Evolutionary conservation across 768 basidiomycete genomes (phyloP), one percentile per base, ranked within the genome.

Genomic region (Lentinula detonsa): DNA sequence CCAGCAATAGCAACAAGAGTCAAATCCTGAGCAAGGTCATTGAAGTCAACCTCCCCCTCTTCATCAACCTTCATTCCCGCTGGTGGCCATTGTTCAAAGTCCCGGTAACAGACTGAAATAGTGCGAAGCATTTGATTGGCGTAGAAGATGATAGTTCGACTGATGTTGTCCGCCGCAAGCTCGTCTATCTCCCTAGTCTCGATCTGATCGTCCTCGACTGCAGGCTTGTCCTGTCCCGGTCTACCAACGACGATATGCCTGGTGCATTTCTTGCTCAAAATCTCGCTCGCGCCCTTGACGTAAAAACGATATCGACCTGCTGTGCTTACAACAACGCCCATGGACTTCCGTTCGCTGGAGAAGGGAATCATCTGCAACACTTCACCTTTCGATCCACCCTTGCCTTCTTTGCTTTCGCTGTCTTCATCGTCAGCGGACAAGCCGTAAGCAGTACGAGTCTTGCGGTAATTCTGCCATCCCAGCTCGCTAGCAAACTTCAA

Each of bases 51-150:
- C 65, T 92, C 87, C 62, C 81, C 77, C 7, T 79, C 74, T 1
- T 76, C 78, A 31, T 79, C 69, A 13, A 68, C 63, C 1, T 66
- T 61, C 42, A 74, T 67, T 11, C 78, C 80, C 13, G 65, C 59
- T 4, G 95, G 95, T 10, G 96, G 96, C 95, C 96, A 98, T 0
- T 77, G 72, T 5, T 85, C 71, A 61, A 97, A 87, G 69, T 99
- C 95, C 52, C 87, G 83, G 70, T 98, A 98, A 72, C 95, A 97
- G 49, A 98, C 74, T 1, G 95, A 94, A 65, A 99, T 92, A 1
- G 97, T 98, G 54, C 96, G 86, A 9, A 98, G 85, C 11, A 87
- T 90, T 76, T 98, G 96, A 72, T 95, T 95, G 67, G 95, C 95
- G 72, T 99, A 98, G 74, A 97, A 96, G 65, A 96, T 95, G 73